These are phyloP conservation scores for Cercophora newfieldiana DNA, from an alignment of 495 filamentous ascomycete genomes.

Conservation along the genomic window DNA sequence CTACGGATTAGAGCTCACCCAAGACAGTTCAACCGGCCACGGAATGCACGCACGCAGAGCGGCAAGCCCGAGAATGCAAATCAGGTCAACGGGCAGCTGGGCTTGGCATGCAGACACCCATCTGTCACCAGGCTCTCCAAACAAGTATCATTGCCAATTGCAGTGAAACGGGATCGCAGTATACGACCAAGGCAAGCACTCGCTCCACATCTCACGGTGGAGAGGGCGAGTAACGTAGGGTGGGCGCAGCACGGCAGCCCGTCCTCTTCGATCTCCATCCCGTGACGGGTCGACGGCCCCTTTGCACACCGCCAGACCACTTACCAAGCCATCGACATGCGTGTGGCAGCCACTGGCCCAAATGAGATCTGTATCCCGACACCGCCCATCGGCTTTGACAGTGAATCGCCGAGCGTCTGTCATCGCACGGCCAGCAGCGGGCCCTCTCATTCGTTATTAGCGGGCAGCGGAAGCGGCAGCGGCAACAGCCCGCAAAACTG, in stretches of 20 bases:
- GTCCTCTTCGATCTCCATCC: not conserved
- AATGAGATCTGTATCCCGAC: constrained; percentile 10
- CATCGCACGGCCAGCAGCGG: not conserved
- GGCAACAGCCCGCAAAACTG: not conserved
- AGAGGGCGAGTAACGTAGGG: not conserved
- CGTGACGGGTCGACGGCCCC: not conserved
- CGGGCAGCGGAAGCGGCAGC: not conserved
- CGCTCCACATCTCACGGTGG: not conserved
- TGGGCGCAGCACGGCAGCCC: not conserved
- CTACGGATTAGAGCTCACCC: not conserved
- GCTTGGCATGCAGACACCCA: constrained; percentile 18
- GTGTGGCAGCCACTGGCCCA: constrained; percentile 6
- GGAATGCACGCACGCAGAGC: constrained; percentile 1
- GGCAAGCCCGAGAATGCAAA: constrained; percentile 15
- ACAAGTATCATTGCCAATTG: not conserved
- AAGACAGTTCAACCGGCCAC: constrained; percentile 5
- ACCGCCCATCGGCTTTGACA: not conserved
- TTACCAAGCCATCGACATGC: constrained; percentile 6
- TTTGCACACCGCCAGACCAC: constrained; percentile 8
- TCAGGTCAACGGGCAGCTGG: not conserved
- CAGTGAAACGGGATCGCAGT: not conserved
- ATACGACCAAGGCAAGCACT: not conserved
- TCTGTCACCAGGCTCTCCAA: not conserved
- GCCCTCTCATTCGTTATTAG: too few relatives aligned
- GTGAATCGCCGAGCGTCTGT: not conserved